Evolutionary conservation across 176 grass and related monocot genomes (phyloP), one percentile per base, ranked within the genome.

Genomic region (Oryza rufipogon): DNA sequence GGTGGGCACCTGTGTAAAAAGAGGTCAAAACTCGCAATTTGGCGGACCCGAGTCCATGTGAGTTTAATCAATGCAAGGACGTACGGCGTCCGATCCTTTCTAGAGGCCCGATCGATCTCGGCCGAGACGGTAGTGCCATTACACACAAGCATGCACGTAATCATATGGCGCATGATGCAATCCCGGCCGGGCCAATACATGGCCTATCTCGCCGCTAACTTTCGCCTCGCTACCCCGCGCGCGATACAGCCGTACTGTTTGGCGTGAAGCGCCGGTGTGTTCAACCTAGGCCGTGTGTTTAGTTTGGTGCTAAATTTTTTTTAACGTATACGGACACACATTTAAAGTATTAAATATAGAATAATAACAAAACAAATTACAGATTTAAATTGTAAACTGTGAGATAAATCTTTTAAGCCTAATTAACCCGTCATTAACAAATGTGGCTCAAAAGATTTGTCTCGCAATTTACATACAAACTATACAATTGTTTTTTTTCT

Each of bases 1-100:
- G 13, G 19, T 25, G 20, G 47, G 11, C 33, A 28, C 19, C 20
- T 23, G 38, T 23, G 63, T 41, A 38, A 42, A 14, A 22, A 68
- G 3, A 22, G 49, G 64, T 68, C 64, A 81, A 84, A 44, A 34
- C 14, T 33, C 14, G 1, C 64, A 80, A 52, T 32, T 44, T 71
- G 39, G 88, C 45, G 22, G 77, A 70, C 78, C 70, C 45, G 39
- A 66, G 3, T 81, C 17, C 83, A 77, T 82, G 88, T 82, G 83
- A 67, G 78, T 72, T 77, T 71, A 77, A 82, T 89, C 66, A 81
- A 81, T 64, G 42, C 32, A 71, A 72, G 33, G 66, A 32, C 23
- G 87, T 85, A 85, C 78, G 71, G 54, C 52, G 45, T 23, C 7
- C 7, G 82, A 81, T 81, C 56, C 88, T 85, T 71, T 46, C 19